Evolutionary conservation across 2,329 filamentous ascomycete species (phyloP).

Genomic region (Emmonsiellopsis sp.): DNA sequence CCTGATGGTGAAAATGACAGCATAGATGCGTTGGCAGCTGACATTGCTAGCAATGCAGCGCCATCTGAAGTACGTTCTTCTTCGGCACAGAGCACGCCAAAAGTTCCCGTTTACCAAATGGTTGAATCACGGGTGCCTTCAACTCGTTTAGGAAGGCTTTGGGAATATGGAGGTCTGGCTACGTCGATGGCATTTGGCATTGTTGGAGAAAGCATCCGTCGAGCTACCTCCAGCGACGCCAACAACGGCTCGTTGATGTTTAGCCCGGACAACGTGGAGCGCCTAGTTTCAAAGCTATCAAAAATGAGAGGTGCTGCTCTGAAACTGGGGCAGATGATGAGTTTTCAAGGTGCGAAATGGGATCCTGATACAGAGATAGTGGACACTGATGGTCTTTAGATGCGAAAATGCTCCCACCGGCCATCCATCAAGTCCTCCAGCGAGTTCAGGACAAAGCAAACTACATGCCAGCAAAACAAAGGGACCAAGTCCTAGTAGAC

Average conservation of each 20-base stretch:
- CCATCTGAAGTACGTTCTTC: neutral
- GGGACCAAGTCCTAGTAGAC: constrained; percentile 67
- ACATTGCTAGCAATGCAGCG: constrained; percentile 35
- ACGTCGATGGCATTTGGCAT: constrained; percentile 94
- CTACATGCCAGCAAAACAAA: constrained; percentile 94
- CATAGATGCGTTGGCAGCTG: constrained; percentile 37
- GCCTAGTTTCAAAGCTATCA: constrained; percentile 83
- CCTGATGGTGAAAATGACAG: constrained; percentile 21
- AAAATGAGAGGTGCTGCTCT: constrained; percentile 95
- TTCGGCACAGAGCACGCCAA: constrained; percentile 9
- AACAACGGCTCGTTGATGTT: constrained; percentile 67
- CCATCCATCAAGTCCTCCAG: constrained; percentile 82
- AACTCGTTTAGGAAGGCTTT: constrained; percentile 73
- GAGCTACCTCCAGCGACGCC: constrained; percentile 56
- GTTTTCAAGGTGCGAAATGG: constrained; percentile 59
- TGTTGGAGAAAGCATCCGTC: constrained; percentile 72
- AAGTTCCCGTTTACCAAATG: constrained; percentile 50
- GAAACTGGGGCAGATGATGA: constrained; percentile 96
- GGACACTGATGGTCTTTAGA: constrained; percentile 39
- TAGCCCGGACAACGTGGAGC: constrained; percentile 82
- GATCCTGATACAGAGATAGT: neutral
- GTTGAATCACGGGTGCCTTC: constrained; percentile 85
- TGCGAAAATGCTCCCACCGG: constrained; percentile 80
- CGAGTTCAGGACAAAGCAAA: constrained; percentile 93
- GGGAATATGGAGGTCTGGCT: constrained; percentile 90